Conservation (phyloP, 2,329 filamentous ascomycete species). For the Aspergillus spinulosporus region DNA sequence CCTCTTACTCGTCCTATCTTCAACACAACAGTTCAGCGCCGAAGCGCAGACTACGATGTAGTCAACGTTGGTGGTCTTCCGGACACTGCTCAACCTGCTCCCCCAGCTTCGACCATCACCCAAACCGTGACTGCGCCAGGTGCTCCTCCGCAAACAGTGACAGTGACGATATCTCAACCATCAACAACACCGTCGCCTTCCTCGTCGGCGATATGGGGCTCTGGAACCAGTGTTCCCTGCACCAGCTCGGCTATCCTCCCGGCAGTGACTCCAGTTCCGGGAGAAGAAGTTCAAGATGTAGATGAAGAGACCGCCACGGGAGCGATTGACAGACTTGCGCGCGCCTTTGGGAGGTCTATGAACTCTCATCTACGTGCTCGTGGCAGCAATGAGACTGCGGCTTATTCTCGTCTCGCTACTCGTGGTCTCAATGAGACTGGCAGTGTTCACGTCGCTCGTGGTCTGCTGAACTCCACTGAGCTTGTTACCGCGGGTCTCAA, state of each 20-base stretch:
- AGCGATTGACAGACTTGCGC: constrained; percentile 12
- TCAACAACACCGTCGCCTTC: constrained; percentile 23
- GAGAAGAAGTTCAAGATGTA: not conserved
- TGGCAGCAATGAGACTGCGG: not conserved
- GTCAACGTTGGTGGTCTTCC: constrained; percentile 35
- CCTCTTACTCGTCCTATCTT: constrained; percentile 27
- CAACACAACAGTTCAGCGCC: constrained; percentile 28
- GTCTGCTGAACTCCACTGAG: constrained; percentile 15
- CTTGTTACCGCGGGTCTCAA: not conserved
- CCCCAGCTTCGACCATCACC: constrained; percentile 2
- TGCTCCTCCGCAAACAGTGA: constrained; percentile 24
- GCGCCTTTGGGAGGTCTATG: constrained; percentile 10
- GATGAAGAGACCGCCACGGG: not conserved
- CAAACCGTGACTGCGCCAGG: constrained; percentile 21
- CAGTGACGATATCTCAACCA: constrained; percentile 25
- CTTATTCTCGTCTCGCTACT: constrained; percentile 4
- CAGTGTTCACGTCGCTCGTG: constrained; percentile 11
- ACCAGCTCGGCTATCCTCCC: constrained; percentile 4
- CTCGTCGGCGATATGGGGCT: constrained; percentile 22
- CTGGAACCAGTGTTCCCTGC: not conserved
- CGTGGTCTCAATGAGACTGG: constrained; percentile 12
- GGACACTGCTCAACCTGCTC: constrained; percentile 19
- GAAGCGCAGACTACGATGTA: constrained; percentile 30
- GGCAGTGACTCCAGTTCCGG: not conserved
- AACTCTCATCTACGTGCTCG: not conserved